Evolutionary conservation across 2,329 filamentous ascomycete genomes (phyloP), one percentile per base, ranked within the genome.

Genomic region (Diplocarpon rosae): DNA sequence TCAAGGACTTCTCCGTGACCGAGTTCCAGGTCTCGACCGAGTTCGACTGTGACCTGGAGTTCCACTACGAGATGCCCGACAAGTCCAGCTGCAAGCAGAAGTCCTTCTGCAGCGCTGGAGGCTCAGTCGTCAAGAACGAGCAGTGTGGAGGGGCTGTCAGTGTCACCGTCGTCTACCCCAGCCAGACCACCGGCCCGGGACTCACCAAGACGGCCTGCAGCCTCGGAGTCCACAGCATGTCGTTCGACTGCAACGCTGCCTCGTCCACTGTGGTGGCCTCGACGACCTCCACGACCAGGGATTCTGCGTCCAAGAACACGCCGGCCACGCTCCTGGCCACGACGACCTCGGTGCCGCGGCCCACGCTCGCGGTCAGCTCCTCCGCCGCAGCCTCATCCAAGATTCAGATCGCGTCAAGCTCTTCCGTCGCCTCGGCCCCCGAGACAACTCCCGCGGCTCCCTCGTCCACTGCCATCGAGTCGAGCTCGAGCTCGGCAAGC

Each of bases 61-160:
- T 95, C 69, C 75, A 85, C 70, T 95, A 90, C 67, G 74, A 71
- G 58, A 94, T 95, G 87, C 74, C 78, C 2, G 85, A 90, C 62
- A 85, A 85, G 56, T 80, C 77, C 12, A 76, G 65, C 48, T 96
- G 90, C 79, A 90, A 85, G 69, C 83, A 93, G 58, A 78, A 76
- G 51, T 69, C 75, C 53, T 61, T 71, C 42, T 93, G 86, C 75
- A 76, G 71, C 52, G 69, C 72, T 44, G 68, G 72, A 13, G 85
- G 85, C 58, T 80, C 78, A 47, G 75, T 73, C 37, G 72, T 95
- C 57, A 68, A 77, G 66, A 95, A 95, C 75, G 77, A 70, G 49
- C 87, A 95, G 73, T 96, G 90, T 63, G 90, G 88, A 76, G 89
- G 89, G 65, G 89, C 90, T 53, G 86, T 75, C 62, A 80, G 78